Evolutionary conservation across 371 early-diverging fungal genomes (phyloP).

Genomic region (Actinomucor elegans): DNA sequence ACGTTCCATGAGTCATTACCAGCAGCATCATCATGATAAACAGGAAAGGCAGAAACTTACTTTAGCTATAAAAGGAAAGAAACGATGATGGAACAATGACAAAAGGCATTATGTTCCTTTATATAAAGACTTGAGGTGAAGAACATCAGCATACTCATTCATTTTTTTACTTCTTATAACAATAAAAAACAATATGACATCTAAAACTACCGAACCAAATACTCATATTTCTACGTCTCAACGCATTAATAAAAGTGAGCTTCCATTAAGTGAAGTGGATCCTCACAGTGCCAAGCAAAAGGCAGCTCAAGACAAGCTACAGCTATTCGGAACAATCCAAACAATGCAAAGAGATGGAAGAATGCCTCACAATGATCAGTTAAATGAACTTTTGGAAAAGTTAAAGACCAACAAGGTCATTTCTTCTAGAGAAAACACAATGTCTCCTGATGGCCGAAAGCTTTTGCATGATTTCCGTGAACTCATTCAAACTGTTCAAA

Average conservation of each 20-base stretch:
- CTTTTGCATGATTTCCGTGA: slow-evolving; percentile 50
- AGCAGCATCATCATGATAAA: no score
- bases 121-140: no score
- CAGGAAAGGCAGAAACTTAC: no score
- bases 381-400: slow-evolving; percentile 45
- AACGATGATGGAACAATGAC: no score
- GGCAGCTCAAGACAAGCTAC: slow-evolving; percentile 35
- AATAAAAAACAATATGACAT: no score
- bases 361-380: slow-evolving; percentile 62
- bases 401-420: slow-evolving; percentile 39
- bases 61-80: no score
- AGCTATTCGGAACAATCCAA: slow-evolving; percentile 47
- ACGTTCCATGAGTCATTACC: no score
- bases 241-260: not conserved
- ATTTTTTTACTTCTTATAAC: no score
- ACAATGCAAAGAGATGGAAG: slow-evolving; percentile 53
- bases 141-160: no score
- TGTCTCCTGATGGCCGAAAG: slow-evolving; percentile 49
- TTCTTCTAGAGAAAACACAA: slow-evolving; percentile 41
- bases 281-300: slow-evolving; percentile 21
- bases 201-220: no score
- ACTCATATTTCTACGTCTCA: no score
- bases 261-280: slow-evolving; percentile 11
- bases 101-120: no score
- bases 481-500: slow-evolving; percentile 42